phyloP scores from a whole-genome alignment of 495 filamentous ascomycete genomes.

The Penicillium coprophilum region DNA sequence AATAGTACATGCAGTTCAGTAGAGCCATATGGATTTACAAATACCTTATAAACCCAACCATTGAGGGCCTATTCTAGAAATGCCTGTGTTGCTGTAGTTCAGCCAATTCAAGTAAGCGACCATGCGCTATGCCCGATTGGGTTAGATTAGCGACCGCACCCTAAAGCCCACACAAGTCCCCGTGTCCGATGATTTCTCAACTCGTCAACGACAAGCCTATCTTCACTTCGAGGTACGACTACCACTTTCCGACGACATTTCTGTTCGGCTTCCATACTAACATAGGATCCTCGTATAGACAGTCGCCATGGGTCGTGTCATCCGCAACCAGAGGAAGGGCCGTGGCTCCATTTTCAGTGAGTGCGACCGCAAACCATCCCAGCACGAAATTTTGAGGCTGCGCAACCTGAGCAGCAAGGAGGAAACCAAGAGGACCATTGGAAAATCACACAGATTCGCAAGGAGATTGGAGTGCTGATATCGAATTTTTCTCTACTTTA shows the following conservation, averaged over 20 bases:
- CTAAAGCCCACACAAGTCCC: constrained; percentile 52
- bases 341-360: constrained; percentile 97
- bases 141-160: constrained; percentile 52
- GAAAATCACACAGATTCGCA: constrained; percentile 22
- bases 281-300: constrained; percentile 38
- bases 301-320: constrained; percentile 74
- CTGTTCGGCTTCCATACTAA: constrained; percentile 42
- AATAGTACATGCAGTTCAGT: background rate
- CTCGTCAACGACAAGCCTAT: constrained; percentile 52
- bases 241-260: constrained; percentile 37
- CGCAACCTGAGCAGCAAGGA: constrained; percentile 16
- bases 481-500: constrained; percentile 28
- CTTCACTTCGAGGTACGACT: constrained; percentile 51
- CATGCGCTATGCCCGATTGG: constrained; percentile 37
- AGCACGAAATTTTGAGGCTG: constrained; percentile 17
- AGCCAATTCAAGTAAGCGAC: constrained; percentile 13
- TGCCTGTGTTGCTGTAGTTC: constrained; percentile 1
- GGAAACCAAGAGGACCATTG: constrained; percentile 10
- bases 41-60: background rate
- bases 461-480: constrained; percentile 43
- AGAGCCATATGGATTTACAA: background rate
- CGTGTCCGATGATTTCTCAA: constrained; percentile 46
- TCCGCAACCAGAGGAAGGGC: constrained; percentile 98
- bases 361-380: constrained; percentile 43
- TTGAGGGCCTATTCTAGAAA: background rate